Evolutionary conservation across 352 stramenopile species (phyloP).

Genomic region (Phytophthora tubulina): DNA sequence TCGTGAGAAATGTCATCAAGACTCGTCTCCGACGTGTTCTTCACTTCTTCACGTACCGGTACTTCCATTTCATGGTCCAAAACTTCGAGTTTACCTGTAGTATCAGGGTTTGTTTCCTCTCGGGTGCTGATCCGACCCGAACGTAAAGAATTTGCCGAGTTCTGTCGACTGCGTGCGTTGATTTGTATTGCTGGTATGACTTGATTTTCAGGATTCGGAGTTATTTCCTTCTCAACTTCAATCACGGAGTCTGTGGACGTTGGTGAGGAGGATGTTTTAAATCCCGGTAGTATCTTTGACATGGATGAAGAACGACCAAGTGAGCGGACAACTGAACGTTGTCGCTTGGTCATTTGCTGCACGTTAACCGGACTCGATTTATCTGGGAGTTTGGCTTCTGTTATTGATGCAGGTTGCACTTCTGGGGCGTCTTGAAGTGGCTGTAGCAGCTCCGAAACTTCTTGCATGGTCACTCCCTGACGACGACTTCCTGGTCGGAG

Average conservation of each 20-base stretch:
- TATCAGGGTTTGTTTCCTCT: background rate
- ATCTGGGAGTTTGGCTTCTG: background rate
- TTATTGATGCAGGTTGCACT: background rate
- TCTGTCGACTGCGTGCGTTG: conserved; percentile 9
- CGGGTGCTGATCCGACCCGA: background rate
- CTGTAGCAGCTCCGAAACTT: background rate
- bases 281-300: conserved; percentile 2
- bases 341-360: background rate
- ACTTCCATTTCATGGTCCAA: background rate
- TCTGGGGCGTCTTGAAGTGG: conserved; percentile 3
- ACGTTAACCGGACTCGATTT: background rate
- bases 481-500: conserved; percentile 9
- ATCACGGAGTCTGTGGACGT: too few relatives aligned
- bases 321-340: background rate
- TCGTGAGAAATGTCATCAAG: background rate
- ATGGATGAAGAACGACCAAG: conserved; percentile 8
- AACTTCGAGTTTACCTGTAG: background rate
- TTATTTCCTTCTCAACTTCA: background rate
- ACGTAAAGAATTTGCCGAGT: background rate
- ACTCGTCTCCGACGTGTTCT: background rate
- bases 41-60: background rate
- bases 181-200: conserved; percentile 5
- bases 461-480: conserved; percentile 2
- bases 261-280: background rate
- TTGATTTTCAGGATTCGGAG: background rate